These are phyloP conservation scores for Aciculoconidium aculeatum DNA, from an alignment of 805 yeast genomes.

Conservation along the genomic window DNA sequence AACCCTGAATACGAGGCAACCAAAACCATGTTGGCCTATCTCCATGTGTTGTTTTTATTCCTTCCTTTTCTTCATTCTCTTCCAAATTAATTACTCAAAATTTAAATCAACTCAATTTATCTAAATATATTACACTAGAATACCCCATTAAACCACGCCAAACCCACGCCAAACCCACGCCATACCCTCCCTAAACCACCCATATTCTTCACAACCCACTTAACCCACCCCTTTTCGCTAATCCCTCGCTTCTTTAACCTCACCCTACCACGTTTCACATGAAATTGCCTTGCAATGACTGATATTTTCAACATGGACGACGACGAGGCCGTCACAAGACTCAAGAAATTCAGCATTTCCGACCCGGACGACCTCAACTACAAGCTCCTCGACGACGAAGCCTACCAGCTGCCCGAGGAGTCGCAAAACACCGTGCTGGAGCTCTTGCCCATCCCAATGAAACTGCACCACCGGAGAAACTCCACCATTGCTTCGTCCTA, in stretches of 20 bases:
- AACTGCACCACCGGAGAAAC: conserved; percentile 12
- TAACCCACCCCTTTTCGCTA: background rate
- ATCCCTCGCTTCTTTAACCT: background rate
- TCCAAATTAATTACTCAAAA: too few relatives aligned
- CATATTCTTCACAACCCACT: background rate
- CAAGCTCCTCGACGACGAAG: conserved; percentile 15
- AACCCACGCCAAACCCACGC: background rate
- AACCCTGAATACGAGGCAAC: too few relatives aligned
- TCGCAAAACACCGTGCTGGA: conserved; percentile 11
- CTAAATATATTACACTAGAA: too few relatives aligned
- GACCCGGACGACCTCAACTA: conserved; percentile 20
- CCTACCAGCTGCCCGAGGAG: conserved; percentile 7
- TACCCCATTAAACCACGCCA: too few relatives aligned
- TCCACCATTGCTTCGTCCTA: conserved; percentile 28
- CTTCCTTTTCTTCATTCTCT: too few relatives aligned
- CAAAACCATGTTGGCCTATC: too few relatives aligned
- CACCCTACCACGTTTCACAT: conserved; percentile 5
- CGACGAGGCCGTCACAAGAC: conserved; percentile 11
- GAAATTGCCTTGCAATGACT: conserved; percentile 17
- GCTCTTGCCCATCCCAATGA: conserved; percentile 15
- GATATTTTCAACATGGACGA: conserved; percentile 34
- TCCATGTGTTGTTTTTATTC: too few relatives aligned
- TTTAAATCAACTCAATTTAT: too few relatives aligned
- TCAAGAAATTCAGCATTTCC: conserved; percentile 5
- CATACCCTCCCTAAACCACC: background rate